Evolutionary conservation across 2,329 filamentous ascomycete species (phyloP).

Genomic region (Incumbomyces delicatus): DNA sequence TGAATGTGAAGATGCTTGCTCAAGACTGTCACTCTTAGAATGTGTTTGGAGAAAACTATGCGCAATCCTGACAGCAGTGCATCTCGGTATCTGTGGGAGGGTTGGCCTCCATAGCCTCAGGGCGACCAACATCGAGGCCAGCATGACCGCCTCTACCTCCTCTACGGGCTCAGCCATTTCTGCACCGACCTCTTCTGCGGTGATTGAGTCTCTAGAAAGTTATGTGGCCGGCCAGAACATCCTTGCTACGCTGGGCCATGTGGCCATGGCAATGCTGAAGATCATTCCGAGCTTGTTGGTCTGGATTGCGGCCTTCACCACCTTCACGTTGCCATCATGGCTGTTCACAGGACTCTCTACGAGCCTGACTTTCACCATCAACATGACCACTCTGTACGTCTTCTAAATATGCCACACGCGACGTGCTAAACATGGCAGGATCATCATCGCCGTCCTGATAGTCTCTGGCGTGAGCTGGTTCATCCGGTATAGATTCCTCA

Average conservation of each 20-base stretch:
- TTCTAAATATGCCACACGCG: background rate
- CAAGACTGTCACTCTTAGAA: too few relatives aligned
- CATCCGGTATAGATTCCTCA: slow-evolving; percentile 87
- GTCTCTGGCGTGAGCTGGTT: slow-evolving; percentile 88
- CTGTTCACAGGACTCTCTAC: slow-evolving; percentile 85
- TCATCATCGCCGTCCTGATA: slow-evolving; percentile 66
- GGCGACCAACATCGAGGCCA: background rate
- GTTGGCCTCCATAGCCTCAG: background rate
- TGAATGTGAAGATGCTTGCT: too few relatives aligned
- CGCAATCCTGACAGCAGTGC: background rate
- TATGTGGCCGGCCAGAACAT: background rate
- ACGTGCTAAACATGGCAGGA: slow-evolving; percentile 34
- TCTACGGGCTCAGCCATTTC: background rate
- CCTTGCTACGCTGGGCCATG: slow-evolving; percentile 10
- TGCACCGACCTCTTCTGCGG: background rate
- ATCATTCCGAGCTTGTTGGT: slow-evolving; percentile 55
- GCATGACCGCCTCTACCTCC: background rate
- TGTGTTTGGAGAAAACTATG: background rate
- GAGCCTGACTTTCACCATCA: slow-evolving; percentile 95
- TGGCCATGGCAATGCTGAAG: slow-evolving; percentile 27
- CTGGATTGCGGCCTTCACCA: slow-evolving; percentile 73
- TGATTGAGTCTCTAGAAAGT: background rate
- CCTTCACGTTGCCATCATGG: slow-evolving; percentile 80
- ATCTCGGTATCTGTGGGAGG: background rate
- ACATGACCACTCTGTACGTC: slow-evolving; percentile 82